A percentile compares a stretch with the other conserved stretches of the same genome.
Evolutionary conservation across 2,329 filamentous ascomycete species (phyloP).

Genomic region (Talaromyces sp.): DNA sequence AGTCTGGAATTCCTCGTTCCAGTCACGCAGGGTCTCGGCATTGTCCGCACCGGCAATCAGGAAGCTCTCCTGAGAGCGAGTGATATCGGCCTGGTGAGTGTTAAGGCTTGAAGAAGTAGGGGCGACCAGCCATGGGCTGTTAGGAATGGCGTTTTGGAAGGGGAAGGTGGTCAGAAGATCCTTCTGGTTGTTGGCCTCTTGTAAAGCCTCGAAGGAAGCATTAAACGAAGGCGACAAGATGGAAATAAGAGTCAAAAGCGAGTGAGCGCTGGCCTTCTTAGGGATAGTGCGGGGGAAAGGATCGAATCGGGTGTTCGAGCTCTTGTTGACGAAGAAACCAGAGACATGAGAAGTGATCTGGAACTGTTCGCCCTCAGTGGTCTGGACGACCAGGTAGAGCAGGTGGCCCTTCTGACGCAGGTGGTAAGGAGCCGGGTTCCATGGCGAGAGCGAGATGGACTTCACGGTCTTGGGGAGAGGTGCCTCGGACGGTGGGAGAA

Average conservation of each 20-base stretch:
- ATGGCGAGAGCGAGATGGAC: conserved; percentile 81
- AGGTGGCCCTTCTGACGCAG: conserved; percentile 89
- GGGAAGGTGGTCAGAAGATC: conserved; percentile 93
- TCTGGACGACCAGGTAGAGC: conserved; percentile 84
- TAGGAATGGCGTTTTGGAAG: conserved; percentile 90
- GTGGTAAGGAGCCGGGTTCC: conserved; percentile 94
- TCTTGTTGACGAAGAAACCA: conserved; percentile 97
- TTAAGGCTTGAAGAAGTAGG: conserved; percentile 63
- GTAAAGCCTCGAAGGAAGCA: conserved; percentile 72
- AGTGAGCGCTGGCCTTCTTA: conserved; percentile 80
- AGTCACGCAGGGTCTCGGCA: conserved; percentile 90
- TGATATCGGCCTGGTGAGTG: conserved; percentile 78
- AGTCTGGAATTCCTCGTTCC: conserved; percentile 99
- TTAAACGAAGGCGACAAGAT: conserved; percentile 83
- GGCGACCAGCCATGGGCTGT: conserved; percentile 88
- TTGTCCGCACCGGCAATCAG: conserved; percentile 89
- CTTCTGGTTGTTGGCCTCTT: conserved; percentile 80
- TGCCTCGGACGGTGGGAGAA: conserved; percentile 69
- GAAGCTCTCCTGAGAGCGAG: conserved; percentile 89
- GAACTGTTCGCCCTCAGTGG: conserved; percentile 91
- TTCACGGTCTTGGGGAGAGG: conserved; percentile 88
- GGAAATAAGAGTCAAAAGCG: conserved; percentile 76
- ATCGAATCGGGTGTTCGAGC: conserved; percentile 92
- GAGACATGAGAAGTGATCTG: conserved; percentile 93
- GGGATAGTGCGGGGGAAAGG: conserved; percentile 77